phyloP scores from a whole-genome alignment of 768 basidiomycete genomes.

The Cyathus striatus region DNA sequence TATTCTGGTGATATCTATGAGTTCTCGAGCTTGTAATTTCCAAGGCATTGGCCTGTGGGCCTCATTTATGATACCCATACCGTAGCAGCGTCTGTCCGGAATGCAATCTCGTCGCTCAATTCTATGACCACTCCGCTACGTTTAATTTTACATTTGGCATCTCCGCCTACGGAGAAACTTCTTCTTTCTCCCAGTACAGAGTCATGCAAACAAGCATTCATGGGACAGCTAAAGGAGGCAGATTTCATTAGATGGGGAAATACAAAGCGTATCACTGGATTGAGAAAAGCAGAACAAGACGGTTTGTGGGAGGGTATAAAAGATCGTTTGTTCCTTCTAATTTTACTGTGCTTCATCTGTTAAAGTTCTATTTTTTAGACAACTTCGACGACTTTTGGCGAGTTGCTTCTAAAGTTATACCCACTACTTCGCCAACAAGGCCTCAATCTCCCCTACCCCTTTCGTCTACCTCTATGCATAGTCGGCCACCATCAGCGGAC shows the following conservation, averaged over 20 bases:
- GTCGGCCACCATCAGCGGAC: constrained; percentile 62
- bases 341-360: constrained; percentile 4
- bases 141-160: constrained; percentile 82
- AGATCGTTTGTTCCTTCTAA: constrained; percentile 64
- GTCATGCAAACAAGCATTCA: constrained; percentile 88
- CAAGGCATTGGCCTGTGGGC: constrained; percentile 98
- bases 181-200: constrained; percentile 78
- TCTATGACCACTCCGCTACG: constrained; percentile 55
- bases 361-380: constrained; percentile 43
- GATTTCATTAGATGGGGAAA: constrained; percentile 98
- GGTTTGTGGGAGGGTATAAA: constrained; percentile 96
- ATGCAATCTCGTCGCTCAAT: constrained; percentile 33
- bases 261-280: constrained; percentile 87
- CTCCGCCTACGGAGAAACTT: constrained; percentile 83
- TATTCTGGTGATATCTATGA: neutral
- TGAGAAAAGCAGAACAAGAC: constrained; percentile 90
- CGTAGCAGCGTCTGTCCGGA: constrained; percentile 53
- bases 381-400: constrained; percentile 96
- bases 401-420: constrained; percentile 89
- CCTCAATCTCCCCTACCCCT: constrained; percentile 49
- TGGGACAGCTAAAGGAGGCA: constrained; percentile 94
- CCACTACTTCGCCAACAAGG: constrained; percentile 63
- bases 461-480: constrained; percentile 55
- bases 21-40: constrained; percentile 3
- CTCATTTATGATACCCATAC: constrained; percentile 86